These are phyloP conservation scores for Neonectria ditissima DNA, from an alignment of 2,329 filamentous ascomycete species.

Conservation along the genomic window DNA sequence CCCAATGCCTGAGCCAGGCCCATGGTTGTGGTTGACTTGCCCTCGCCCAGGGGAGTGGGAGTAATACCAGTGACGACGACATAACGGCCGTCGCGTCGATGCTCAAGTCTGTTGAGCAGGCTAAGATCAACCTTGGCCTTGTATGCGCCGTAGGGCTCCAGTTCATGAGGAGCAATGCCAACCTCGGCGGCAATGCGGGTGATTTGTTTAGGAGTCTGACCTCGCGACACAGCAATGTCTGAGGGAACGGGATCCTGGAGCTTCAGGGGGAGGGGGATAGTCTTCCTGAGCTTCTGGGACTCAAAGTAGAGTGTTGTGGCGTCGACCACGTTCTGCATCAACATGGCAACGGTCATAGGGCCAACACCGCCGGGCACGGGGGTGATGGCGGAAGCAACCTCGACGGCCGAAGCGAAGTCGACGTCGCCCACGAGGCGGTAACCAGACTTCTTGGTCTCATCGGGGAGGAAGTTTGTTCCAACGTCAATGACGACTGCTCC, in stretches of 20 bases:
- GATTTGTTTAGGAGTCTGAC: conserved; percentile 92
- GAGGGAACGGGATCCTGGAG: conserved; percentile 87
- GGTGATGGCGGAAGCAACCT: conserved; percentile 93
- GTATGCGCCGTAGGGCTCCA: conserved; percentile 94
- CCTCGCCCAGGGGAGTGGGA: conserved; percentile 94
- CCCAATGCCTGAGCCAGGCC: conserved; percentile 93
- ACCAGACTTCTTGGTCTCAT: conserved; percentile 90
- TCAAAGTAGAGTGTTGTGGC: conserved; percentile 86
- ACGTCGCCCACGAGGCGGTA: conserved; percentile 95
- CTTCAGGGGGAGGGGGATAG: conserved; percentile 86
- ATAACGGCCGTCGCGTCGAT: conserved; percentile 90
- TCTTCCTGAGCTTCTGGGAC: conserved; percentile 81
- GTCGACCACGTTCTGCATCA: conserved; percentile 94
- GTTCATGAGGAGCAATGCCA: conserved; percentile 87
- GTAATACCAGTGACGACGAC: conserved; percentile 96
- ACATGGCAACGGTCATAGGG: conserved; percentile 99
- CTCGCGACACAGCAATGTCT: conserved; percentile 90
- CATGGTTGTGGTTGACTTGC: conserved; percentile 98
- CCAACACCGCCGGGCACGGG: conserved; percentile 97
- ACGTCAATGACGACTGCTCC: conserved; percentile 98
- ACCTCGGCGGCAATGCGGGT: conserved; percentile 86
- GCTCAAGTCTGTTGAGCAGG: conserved; percentile 83
- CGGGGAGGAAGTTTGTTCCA: conserved; percentile 94
- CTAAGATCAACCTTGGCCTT: conserved; percentile 95
- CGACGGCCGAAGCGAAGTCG: conserved; percentile 84